phyloP scores from a whole-genome alignment of 1,284 basidiomycete species.

The Cryptococcus deneoformans region DNA sequence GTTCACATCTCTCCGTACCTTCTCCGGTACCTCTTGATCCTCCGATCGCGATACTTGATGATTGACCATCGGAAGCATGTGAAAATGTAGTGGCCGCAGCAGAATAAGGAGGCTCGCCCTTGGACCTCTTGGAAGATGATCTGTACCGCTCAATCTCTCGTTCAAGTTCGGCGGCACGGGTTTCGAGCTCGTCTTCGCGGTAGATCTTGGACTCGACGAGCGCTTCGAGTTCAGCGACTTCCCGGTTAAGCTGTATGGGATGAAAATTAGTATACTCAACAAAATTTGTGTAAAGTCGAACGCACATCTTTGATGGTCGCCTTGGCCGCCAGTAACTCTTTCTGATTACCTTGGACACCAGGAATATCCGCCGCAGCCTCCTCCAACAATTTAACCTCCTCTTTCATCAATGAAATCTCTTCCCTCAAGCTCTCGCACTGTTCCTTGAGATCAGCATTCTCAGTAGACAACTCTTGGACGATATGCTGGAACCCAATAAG shows the following conservation, averaged over 20 bases:
- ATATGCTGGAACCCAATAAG: conserved; percentile 59
- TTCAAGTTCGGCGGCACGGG: conserved; percentile 71
- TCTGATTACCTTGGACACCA: conserved; percentile 2
- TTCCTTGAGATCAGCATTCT: conserved; percentile 65
- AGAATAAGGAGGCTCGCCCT: neutral
- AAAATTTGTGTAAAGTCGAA: neutral
- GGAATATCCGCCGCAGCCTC: conserved; percentile 22
- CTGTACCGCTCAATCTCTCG: conserved; percentile 24
- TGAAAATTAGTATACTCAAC: neutral
- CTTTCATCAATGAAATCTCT: conserved; percentile 66
- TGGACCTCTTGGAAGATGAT: conserved; percentile 1
- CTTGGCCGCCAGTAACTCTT: conserved; percentile 34
- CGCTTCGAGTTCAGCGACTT: conserved; percentile 83
- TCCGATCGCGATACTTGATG: conserved; percentile 12
- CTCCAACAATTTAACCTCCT: conserved; percentile 41
- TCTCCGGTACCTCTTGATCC: neutral
- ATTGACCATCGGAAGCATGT: conserved; percentile 7
- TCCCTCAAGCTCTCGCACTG: conserved; percentile 67
- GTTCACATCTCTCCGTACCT: conserved; percentile 28
- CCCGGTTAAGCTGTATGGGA: conserved; percentile 69
- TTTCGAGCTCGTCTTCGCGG: conserved; percentile 88
- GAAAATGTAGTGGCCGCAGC: neutral
- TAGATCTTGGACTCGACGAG: conserved; percentile 93
- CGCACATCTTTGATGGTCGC: conserved; percentile 41
- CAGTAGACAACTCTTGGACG: conserved; percentile 79